Conservation (phyloP, 148 eudicot species). For the Selenicereus undatus region DNA sequence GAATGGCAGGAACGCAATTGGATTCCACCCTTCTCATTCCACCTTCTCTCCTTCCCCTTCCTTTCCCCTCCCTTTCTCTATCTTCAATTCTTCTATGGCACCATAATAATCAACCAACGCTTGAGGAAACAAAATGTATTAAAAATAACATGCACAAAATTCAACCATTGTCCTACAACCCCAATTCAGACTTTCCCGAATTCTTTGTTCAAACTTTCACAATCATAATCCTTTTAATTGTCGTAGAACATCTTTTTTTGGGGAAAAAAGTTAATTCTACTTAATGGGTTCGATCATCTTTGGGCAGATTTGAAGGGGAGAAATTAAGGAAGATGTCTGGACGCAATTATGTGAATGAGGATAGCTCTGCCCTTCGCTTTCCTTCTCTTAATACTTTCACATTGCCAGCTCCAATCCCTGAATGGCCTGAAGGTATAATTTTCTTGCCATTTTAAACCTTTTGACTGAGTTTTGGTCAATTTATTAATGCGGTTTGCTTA, state of each 20-base stretch:
- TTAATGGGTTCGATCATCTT: conserved; percentile 19
- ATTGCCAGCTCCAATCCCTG: conserved; percentile 68
- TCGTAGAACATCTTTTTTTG: too few relatives aligned
- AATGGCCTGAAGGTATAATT: conserved; percentile 69
- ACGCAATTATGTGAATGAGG: conserved; percentile 36
- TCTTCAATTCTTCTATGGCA: background rate
- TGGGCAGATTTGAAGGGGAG: background rate
- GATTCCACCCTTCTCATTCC: background rate
- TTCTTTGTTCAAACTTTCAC: background rate
- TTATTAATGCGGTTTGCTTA: background rate
- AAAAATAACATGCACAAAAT: background rate
- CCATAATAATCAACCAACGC: background rate
- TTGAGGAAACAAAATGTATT: background rate
- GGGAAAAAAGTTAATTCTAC: background rate
- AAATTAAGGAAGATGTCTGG: conserved; percentile 33
- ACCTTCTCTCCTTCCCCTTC: background rate
- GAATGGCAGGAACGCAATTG: background rate
- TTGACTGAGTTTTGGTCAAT: background rate
- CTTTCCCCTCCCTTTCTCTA: background rate
- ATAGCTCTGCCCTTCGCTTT: conserved; percentile 16
- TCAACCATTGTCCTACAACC: background rate
- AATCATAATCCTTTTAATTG: background rate
- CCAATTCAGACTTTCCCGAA: background rate
- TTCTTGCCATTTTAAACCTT: background rate
- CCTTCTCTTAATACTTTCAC: conserved; percentile 42